Percentiles rank a stretch among this genome's conserved stretches.
Conservation (phyloP, 768 basidiomycete genomes). For the Trametes elegans region DNA sequence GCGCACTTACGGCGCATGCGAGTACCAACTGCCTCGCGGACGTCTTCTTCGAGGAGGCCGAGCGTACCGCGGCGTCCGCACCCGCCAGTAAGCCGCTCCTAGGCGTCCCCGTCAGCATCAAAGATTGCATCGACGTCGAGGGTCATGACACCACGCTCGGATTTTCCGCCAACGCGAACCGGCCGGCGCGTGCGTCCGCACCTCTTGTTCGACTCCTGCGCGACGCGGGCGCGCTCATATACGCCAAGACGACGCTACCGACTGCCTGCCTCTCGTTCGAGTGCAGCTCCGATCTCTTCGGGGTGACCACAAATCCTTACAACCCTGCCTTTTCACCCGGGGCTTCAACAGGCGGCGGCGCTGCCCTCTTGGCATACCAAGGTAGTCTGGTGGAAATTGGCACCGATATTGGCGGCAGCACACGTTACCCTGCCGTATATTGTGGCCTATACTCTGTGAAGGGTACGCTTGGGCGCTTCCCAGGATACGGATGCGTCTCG, state of each 20-base stretch:
- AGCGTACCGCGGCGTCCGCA: constrained; percentile 1
- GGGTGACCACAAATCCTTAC: constrained; percentile 47
- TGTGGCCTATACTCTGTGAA: constrained; percentile 47
- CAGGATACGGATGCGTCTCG: constrained; percentile 30
- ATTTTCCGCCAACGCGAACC: constrained; percentile 37
- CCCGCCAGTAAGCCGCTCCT: constrained; percentile 31
- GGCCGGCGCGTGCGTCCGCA: constrained; percentile 35
- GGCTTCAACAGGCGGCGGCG: constrained; percentile 53
- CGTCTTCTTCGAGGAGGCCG: constrained; percentile 38
- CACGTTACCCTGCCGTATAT: constrained; percentile 47
- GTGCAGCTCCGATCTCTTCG: constrained; percentile 43
- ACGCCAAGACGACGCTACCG: constrained; percentile 44
- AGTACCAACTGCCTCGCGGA: constrained; percentile 52
- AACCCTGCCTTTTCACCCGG: constrained; percentile 41
- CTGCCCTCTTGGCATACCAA: constrained; percentile 44
- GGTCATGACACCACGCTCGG: constrained; percentile 49
- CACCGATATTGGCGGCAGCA: constrained; percentile 50
- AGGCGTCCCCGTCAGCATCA: constrained; percentile 49
- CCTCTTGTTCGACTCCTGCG: constrained; percentile 39
- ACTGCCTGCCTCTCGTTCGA: constrained; percentile 42
- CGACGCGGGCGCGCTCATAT: constrained; percentile 42
- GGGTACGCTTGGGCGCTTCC: constrained; percentile 39
- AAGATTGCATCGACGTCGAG: constrained; percentile 45
- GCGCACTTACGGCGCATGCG: constrained; percentile 37
- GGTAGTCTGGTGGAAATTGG: constrained; percentile 46